These are phyloP conservation scores for Albifimbria verrucaria DNA, from an alignment of 2,329 filamentous ascomycete species.

Conservation along the genomic window DNA sequence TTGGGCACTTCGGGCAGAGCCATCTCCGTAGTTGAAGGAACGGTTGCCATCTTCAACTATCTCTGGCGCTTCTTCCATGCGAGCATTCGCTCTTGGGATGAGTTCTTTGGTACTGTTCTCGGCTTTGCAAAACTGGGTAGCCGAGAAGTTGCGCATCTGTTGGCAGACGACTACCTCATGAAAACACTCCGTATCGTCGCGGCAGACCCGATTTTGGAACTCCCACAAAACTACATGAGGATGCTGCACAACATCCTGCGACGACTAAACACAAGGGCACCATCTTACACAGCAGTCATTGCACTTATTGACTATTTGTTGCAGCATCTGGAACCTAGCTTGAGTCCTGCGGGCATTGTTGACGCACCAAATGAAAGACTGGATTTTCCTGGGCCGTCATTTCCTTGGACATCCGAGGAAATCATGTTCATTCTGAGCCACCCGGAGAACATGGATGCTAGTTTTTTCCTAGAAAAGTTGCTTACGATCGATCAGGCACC, in stretches of 20 bases:
- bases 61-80: constrained; percentile 63
- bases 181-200: constrained; percentile 58
- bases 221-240: constrained; percentile 52
- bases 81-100: constrained; percentile 66
- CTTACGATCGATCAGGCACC: constrained; percentile 59
- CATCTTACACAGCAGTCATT: constrained; percentile 53
- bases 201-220: constrained; percentile 51
- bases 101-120: constrained; percentile 70
- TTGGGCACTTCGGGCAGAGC: constrained; percentile 7
- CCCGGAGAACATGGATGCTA: constrained; percentile 26
- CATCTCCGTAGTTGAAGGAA: constrained; percentile 29
- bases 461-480: constrained; percentile 64
- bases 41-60: constrained; percentile 46
- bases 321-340: constrained; percentile 35
- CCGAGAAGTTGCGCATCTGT: constrained; percentile 53
- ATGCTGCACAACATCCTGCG: constrained; percentile 52
- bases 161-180: constrained; percentile 59
- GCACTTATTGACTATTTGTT: constrained; percentile 45
- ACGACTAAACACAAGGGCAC: constrained; percentile 45
- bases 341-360: constrained; percentile 31
- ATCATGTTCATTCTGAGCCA: constrained; percentile 42
- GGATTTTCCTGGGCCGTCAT: constrained; percentile 25
- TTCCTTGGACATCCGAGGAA: constrained; percentile 45
- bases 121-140: constrained; percentile 62
- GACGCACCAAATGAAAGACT: constrained; percentile 38